Evolutionary conservation across 768 basidiomycete genomes (phyloP).

Genomic region (Tephrocybe sp.): DNA sequence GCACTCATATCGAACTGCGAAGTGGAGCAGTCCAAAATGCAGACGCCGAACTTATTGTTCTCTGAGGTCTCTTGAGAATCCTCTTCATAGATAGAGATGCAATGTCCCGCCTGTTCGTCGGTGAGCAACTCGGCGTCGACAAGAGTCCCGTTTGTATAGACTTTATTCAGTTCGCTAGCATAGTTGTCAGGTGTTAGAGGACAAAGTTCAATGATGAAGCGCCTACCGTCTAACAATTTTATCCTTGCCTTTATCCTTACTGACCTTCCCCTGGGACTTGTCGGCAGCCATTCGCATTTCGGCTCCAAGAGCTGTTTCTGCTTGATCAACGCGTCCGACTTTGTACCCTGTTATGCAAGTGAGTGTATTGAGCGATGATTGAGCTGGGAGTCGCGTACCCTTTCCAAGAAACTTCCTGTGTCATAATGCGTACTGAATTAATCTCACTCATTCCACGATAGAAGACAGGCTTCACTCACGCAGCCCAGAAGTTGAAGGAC

Average conservation of each 20-base stretch:
- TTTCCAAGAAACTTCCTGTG: conserved; percentile 81
- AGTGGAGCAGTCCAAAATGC: conserved; percentile 91
- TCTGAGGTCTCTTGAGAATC: conserved; percentile 40
- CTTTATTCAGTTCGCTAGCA: conserved; percentile 88
- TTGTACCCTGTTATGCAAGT: conserved; percentile 62
- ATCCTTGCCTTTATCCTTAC: conserved; percentile 63
- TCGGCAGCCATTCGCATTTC: conserved; percentile 89
- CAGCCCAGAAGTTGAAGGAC: conserved; percentile 91
- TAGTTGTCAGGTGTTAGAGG: neutral
- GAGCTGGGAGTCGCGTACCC: conserved; percentile 38
- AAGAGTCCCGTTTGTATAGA: conserved; percentile 94
- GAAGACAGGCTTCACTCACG: conserved; percentile 46
- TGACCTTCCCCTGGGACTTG: conserved; percentile 54
- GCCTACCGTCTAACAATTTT: conserved; percentile 84
- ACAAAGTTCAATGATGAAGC: neutral
- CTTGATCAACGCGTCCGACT: conserved; percentile 95
- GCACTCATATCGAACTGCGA: conserved; percentile 90
- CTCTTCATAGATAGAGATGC: conserved; percentile 81
- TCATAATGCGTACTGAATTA: conserved; percentile 3
- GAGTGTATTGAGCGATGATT: neutral
- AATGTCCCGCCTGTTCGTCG: conserved; percentile 94
- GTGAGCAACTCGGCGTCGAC: conserved; percentile 86
- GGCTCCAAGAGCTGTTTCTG: conserved; percentile 94
- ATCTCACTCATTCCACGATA: neutral
- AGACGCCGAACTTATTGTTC: conserved; percentile 75